A percentile compares a stretch with the other conserved stretches of the same genome.
Evolutionary conservation across 2,329 filamentous ascomycete species (phyloP).

Genomic region (Grosmannia penicillata): DNA sequence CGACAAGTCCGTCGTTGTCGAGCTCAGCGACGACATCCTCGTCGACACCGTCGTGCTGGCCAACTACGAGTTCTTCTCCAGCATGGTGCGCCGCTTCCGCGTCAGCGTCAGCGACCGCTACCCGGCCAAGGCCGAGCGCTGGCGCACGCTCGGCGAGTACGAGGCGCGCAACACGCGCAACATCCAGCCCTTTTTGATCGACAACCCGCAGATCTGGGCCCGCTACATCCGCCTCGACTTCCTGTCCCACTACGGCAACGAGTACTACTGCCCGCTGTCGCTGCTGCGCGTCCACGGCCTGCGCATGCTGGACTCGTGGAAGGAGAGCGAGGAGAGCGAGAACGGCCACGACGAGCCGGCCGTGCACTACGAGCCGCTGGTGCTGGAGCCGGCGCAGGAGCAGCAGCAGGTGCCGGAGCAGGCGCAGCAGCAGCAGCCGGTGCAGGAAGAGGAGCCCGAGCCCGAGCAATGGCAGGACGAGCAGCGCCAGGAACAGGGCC

Average conservation of each 20-base stretch:
- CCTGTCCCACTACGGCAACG: slow-evolving; percentile 83
- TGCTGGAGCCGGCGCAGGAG: not conserved
- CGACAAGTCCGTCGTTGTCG: slow-evolving; percentile 90
- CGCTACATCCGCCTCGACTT: slow-evolving; percentile 88
- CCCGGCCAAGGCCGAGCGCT: slow-evolving; percentile 81
- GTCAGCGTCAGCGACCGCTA: slow-evolving; percentile 91
- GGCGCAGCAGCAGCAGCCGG: slow-evolving; percentile 13
- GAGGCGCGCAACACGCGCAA: slow-evolving; percentile 86
- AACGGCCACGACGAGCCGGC: slow-evolving; percentile 45
- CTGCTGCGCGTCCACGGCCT: slow-evolving; percentile 86
- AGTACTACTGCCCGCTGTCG: slow-evolving; percentile 91
- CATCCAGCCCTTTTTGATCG: slow-evolving; percentile 86
- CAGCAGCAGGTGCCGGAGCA: slow-evolving; percentile 1
- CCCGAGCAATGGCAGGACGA: not conserved
- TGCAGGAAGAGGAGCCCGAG: slow-evolving; percentile 13
- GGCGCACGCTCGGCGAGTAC: slow-evolving; percentile 77
- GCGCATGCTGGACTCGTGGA: slow-evolving; percentile 88
- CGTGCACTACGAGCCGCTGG: slow-evolving; percentile 8
- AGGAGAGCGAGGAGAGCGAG: slow-evolving; percentile 58
- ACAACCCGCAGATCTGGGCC: slow-evolving; percentile 91
- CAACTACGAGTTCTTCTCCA: slow-evolving; percentile 98
- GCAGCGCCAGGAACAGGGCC: not conserved
- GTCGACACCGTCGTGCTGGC: slow-evolving; percentile 95
- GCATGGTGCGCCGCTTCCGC: slow-evolving; percentile 81
- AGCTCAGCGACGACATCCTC: slow-evolving; percentile 73